A percentile compares a stretch with the other conserved stretches of the same genome.
phyloP scores from a whole-genome alignment of 371 early-diverging fungal genomes.

The Circinella umbellata region DNA sequence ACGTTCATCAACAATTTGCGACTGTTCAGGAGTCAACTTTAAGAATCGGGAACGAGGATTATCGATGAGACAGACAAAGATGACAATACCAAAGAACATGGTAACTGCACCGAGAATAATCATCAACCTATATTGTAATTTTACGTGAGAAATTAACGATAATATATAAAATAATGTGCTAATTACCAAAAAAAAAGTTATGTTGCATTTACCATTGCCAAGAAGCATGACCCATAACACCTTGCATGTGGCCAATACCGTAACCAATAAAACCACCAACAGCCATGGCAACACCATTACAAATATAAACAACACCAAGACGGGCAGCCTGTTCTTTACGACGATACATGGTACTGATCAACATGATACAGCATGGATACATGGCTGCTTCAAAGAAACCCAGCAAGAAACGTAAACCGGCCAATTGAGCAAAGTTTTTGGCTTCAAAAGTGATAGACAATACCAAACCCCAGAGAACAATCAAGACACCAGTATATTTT shows the following conservation, averaged over 20 bases:
- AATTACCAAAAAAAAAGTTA: too few relatives aligned
- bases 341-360: conserved; percentile 31
- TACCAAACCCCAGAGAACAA: conserved; percentile 35
- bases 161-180: too few relatives aligned
- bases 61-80: conserved; percentile 27
- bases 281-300: conserved; percentile 48
- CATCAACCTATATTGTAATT: conserved; percentile 25
- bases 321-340: conserved; percentile 32
- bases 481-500: conserved; percentile 28
- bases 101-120: conserved; percentile 39
- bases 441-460: conserved; percentile 26
- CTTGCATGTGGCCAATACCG: conserved; percentile 54
- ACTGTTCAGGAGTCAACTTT: conserved; percentile 22
- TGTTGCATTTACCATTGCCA: conserved; percentile 55
- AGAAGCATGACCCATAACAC: conserved; percentile 31
- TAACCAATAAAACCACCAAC: conserved; percentile 65
- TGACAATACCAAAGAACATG: conserved; percentile 21
- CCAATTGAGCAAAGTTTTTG: conserved; percentile 33
- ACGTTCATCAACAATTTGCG: conserved; percentile 22
- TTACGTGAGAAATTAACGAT: background rate
- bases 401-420: conserved; percentile 34
- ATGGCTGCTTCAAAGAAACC: conserved; percentile 39
- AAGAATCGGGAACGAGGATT: conserved; percentile 22
- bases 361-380: conserved; percentile 33
- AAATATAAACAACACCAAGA: conserved; percentile 28